Base-by-base conservation (phyloP, 1,284 basidiomycete species). In the Puccinia hordei region DNA sequence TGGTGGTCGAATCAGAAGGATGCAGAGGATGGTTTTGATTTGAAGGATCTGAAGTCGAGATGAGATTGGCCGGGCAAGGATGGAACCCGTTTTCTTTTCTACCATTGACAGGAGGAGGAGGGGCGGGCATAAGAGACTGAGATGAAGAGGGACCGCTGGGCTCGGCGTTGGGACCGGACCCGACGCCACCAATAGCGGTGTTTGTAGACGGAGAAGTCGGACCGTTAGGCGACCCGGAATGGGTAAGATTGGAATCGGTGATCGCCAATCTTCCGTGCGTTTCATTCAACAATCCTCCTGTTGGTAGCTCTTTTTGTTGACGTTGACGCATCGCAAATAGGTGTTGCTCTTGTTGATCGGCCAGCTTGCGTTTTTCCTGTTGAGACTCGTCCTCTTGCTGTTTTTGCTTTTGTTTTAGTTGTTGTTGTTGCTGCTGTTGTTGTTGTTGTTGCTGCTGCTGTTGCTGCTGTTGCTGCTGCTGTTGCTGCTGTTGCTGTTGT, bases 381-480 rank as follows among this genome's bases (percentile, higher is more conserved):
- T 71, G 38, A 6, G 15, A 17, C 46, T 33, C 44, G 30, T 65
- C 44, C 9, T 71, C 44, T 15, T 71, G 61, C 17, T 35, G 63
- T 6, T n/a, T 24, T 66, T 41, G 66, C 22, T 49, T 27, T 1
- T 8, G 73, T 46, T 75, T 38, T 49, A 38, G 38, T 13, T 57
- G 38, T 2, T 35, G 71, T n/a, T 35, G 15, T n/a, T 2, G 24
- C 41, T 12, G 72, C n/a, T 6, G 53, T 38, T 15, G 73, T 46
- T 63, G 73, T n/a, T 59, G 59, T 51, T 59, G 73, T 51, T 61
- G 72, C 10, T 30, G n/a, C 46, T 71, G 68, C 30, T 59, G 44
- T 33, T 59, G n/a, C 4, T 59, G 53, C 5, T 59, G 24, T 59
- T 59, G 57, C 22, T 59, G 57, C 24, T 59, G 57, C 3, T 59